Conservation (phyloP, 371 early-diverging fungal species). For the Apophysomyces ossiformis region DNA sequence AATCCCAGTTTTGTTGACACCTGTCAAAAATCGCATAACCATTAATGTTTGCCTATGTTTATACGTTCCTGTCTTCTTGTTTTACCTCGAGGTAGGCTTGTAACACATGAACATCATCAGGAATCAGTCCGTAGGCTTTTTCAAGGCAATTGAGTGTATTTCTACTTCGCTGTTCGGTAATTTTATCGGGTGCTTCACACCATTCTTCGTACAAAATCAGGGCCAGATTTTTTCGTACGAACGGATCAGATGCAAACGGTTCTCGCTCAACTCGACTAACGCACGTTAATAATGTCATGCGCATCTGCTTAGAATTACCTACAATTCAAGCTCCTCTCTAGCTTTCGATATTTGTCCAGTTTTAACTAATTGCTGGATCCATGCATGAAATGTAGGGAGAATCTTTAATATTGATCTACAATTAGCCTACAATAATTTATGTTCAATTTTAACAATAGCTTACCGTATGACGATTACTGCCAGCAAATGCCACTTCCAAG, state of each 20-base stretch:
- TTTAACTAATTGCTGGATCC: constrained; percentile 1
- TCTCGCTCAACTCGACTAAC: neutral
- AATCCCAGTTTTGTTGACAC: neutral
- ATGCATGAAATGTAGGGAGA: neutral
- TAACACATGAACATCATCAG: constrained; percentile 5
- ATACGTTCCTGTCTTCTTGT: neutral
- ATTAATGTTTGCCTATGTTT: neutral
- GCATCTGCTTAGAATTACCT: neutral
- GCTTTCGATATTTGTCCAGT: neutral
- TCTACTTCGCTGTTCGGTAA: neutral
- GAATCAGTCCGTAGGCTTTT: constrained; percentile 25
- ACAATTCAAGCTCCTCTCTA: constrained; percentile 5
- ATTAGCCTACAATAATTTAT: neutral
- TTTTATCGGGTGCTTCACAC: neutral
- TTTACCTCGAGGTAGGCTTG: neutral
- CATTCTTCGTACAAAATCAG: constrained; percentile 4
- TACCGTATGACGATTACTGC: neutral
- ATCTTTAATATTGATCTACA: neutral
- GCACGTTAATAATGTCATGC: neutral
- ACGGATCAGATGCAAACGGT: neutral
- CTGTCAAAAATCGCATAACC: neutral
- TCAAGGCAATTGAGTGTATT: constrained; percentile 19
- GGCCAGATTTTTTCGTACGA: neutral
- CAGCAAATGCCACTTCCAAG: neutral
- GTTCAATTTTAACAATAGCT: neutral